Evolutionary conservation across 768 basidiomycete species (phyloP).

Genomic region (Lyophyllum decastes): DNA sequence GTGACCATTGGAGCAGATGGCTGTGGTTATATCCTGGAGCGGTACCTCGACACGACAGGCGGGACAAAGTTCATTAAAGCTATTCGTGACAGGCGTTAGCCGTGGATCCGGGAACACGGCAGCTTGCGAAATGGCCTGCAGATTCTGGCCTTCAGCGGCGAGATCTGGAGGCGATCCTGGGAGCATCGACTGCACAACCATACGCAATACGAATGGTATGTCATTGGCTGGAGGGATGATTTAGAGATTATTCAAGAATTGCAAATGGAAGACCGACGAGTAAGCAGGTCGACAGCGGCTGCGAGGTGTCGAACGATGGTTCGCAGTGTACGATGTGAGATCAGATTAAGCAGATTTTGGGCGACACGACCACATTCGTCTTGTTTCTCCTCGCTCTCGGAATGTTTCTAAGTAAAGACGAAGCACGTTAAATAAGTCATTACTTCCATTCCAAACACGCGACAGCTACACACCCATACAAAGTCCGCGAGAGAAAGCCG

Average conservation of each 20-base stretch:
- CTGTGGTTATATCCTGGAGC: constrained; percentile 57
- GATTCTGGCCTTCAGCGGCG: constrained; percentile 31
- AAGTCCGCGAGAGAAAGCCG: constrained; percentile 54
- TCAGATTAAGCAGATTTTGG: constrained; percentile 45
- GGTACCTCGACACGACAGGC: constrained; percentile 69
- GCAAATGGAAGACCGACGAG: constrained; percentile 37
- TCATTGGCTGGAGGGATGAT: constrained; percentile 46
- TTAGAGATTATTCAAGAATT: constrained; percentile 4
- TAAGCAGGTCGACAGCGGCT: constrained; percentile 44
- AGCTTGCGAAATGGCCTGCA: constrained; percentile 29
- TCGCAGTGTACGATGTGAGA: constrained; percentile 56
- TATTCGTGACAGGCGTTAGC: constrained; percentile 33
- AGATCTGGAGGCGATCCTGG: constrained; percentile 47
- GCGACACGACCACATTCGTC: constrained; percentile 53
- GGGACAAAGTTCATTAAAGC: constrained; percentile 67
- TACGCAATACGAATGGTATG: constrained; percentile 63
- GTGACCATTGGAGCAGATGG: constrained; percentile 73
- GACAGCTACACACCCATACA: constrained; percentile 40
- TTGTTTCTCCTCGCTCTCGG: constrained; percentile 40
- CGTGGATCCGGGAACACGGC: constrained; percentile 24
- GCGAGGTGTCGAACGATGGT: constrained; percentile 58
- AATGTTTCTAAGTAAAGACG: constrained; percentile 43
- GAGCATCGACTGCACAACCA: constrained; percentile 60
- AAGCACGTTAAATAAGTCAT: background rate
- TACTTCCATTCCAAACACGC: background rate